These are phyloP conservation scores for Evernia prunastri DNA, from an alignment of 495 filamentous ascomycete species.

Conservation along the genomic window DNA sequence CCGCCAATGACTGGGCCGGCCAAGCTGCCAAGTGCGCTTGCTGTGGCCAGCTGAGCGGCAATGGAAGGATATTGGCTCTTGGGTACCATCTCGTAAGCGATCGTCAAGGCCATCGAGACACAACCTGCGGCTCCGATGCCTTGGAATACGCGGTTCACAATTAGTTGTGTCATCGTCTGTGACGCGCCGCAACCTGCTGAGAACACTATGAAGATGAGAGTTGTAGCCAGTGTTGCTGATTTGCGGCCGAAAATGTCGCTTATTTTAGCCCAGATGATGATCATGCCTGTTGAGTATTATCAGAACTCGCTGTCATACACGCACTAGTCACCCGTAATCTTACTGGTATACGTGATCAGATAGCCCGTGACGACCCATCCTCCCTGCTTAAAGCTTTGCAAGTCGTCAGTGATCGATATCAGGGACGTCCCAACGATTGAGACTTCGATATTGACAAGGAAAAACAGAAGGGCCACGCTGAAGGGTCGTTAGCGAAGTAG, in stretches of 20 bases:
- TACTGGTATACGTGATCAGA: constrained; percentile 51
- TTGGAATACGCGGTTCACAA: constrained; percentile 50
- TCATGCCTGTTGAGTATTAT: constrained; percentile 36
- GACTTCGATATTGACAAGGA: constrained; percentile 56
- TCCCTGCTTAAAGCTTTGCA: constrained; percentile 46
- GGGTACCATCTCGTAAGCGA: constrained; percentile 47
- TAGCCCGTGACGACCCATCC: constrained; percentile 55
- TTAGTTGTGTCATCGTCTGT: constrained; percentile 48
- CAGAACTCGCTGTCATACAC: not conserved
- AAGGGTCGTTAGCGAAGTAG: not conserved
- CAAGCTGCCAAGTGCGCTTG: constrained; percentile 25
- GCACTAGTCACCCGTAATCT: not conserved
- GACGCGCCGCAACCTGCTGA: constrained; percentile 51
- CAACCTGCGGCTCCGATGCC: constrained; percentile 49
- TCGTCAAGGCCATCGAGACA: constrained; percentile 44
- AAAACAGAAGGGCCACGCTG: constrained; percentile 50
- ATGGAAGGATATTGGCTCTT: constrained; percentile 17
- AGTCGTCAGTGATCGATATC: constrained; percentile 49
- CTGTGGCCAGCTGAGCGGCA: constrained; percentile 20
- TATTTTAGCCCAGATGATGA: constrained; percentile 52
- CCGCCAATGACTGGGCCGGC: constrained; percentile 45
- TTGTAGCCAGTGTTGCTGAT: constrained; percentile 40
- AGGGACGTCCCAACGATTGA: constrained; percentile 59
- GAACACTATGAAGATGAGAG: constrained; percentile 48
- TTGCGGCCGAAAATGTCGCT: constrained; percentile 49